Evolutionary conservation across 2,329 filamentous ascomycete genomes (phyloP), one percentile per base, ranked within the genome.

Genomic region (Xylaria polymorpha): DNA sequence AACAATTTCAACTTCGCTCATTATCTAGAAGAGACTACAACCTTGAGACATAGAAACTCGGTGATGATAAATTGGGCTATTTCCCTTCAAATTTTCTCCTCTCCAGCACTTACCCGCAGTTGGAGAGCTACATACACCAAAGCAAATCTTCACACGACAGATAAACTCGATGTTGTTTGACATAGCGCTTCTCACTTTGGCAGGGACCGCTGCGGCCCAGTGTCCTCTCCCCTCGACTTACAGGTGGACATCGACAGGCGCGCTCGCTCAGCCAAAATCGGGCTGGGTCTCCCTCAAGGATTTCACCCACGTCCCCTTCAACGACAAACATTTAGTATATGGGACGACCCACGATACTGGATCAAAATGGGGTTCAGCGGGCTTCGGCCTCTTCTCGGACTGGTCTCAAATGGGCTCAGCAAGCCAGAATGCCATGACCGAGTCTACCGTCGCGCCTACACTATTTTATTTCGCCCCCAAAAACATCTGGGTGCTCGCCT

Each of bases 381-480:
- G 79, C 79, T 90, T 91, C 70, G 82, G 81, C 25, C 79, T 82
- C 64, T 86, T 91, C 77, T 79, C 79, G 1, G 81, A 87, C 80
- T 90, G 84, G 83, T 77, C 80, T 18, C 80, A 84, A 25, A 85
- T 90, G 82, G 79, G 76, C 22, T 79, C 83, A 0, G 86, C 83
- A 0, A 79, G 74, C 68, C 88, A 91, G 79, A 90, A 80, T 70
- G 70, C 67, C 0, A 88, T 88, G 85, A 80, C 41, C 53, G 55
- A 67, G 4, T 73, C 68, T 6, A 78, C 86, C 10, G 87, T 90
- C 25, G 89, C 89, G 0, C 89, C 89, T 0, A 88, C 87, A 0
- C 79, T 91, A 57, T 90, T 91, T 80, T 87, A 85, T 81, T 91
- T 91, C 73, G 73, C 76, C 5, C 89, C 89, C 0, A 90, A 90